Base-by-base conservation (phyloP, 2,329 filamentous ascomycete species). In the Ophiostoma angusticollis region DNA sequence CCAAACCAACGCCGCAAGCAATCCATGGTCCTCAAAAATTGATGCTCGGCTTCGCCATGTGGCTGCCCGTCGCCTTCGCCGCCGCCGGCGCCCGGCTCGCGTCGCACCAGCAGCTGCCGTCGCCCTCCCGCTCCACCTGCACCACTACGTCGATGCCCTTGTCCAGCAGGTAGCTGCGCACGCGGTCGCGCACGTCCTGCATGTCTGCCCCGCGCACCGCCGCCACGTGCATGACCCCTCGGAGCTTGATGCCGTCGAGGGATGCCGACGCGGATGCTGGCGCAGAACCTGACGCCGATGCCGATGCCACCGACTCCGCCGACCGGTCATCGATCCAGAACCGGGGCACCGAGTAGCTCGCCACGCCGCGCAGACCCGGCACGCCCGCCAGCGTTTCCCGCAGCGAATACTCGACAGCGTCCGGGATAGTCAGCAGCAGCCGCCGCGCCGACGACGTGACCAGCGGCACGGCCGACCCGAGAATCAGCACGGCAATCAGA, bases 301-400 rank as follows among this genome's bases (percentile, higher is more conserved):
- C 70, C 61, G 43, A 93, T 86, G 49, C 91, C 84, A n/a, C 89
- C 64, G 95, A 93, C 51, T 85, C 81, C 5, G 86, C 86, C 1
- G 82, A 83, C 1, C 72, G 62, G 45, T 93, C 86, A 50, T 93
- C 84, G 12, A 91, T 64, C 91, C 91, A 98, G 54, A 96, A 95
- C 51, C 86, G 81, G 7, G 89, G 87, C 1, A 83, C 84, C 1
- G 81, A 72, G 52, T 95, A 96, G 37, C 81, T 79, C 0, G 81
- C 78, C 0, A 98, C 89, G 0, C 89, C 91, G 23, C 83, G 71
- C 44, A 96, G 66, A 35, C 80, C 80, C 34, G 79, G 78, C 8
- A 98, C 77, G 6, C 87, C 87, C 3, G 84, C 80, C 9, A 98
- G 67, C 0, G 81, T 82, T 53, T 91, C 86, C 42, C 91, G 82